These are phyloP conservation scores for Colletotrichum salicis DNA, from an alignment of 2,329 filamentous ascomycete species.

Conservation along the genomic window DNA sequence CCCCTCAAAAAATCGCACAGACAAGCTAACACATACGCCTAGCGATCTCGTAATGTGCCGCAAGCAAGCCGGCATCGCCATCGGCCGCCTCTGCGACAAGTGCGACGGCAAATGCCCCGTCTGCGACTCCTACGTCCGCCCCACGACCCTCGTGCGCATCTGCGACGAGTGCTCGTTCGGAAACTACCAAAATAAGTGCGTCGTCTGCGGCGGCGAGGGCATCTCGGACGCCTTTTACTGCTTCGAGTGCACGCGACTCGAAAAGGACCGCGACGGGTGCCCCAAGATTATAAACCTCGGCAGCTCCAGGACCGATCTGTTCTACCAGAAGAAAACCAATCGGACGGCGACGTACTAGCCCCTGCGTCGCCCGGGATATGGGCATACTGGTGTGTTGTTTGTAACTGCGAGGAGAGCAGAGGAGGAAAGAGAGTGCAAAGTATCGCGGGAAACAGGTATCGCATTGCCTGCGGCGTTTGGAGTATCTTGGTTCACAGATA, in stretches of 20 bases:
- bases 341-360: constrained; percentile 66
- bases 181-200: constrained; percentile 99
- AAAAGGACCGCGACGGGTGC: constrained; percentile 97
- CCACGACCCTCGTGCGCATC: constrained; percentile 96
- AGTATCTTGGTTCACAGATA: constrained; percentile 6
- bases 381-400: constrained; percentile 41
- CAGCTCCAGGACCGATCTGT: constrained; percentile 90
- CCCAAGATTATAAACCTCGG: constrained; percentile 99
- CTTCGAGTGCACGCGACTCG: constrained; percentile 95
- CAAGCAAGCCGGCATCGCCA: constrained; percentile 96
- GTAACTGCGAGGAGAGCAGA: constrained; percentile 27
- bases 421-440: not conserved
- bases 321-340: constrained; percentile 76
- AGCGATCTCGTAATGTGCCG: constrained; percentile 99
- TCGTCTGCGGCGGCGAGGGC: constrained; percentile 97
- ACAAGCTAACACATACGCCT: constrained; percentile 42
- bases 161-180: constrained; percentile 99
- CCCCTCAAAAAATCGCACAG: constrained; percentile 27
- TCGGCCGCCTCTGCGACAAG: constrained; percentile 99
- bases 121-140: constrained; percentile 98
- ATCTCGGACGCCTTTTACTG: constrained; percentile 99
- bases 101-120: constrained; percentile 99
- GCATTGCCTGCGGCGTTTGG: constrained; percentile 40
- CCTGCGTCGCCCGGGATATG: constrained; percentile 59
- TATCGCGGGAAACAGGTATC: constrained; percentile 28